Evolutionary conservation across 495 filamentous ascomycete genomes (phyloP), one percentile per base, ranked within the genome.

Genomic region (Lentithecium fluviatile): DNA sequence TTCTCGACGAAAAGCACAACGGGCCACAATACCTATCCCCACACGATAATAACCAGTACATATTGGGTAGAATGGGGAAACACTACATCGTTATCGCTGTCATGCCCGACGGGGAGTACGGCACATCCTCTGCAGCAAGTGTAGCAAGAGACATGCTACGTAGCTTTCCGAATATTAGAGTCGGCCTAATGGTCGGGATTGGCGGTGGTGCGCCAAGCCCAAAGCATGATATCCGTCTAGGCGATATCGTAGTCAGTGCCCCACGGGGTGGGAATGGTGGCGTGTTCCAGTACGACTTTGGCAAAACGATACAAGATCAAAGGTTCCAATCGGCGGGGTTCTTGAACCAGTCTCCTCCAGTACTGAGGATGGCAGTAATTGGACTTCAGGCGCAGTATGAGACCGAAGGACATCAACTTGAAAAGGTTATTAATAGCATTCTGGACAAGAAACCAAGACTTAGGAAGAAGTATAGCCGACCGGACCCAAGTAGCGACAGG

Each of bases 21-120:
- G 38, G 13, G 12, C 68, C 58, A 15, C 65, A 73, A 50, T 29
- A 55, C 42, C 43, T 68, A 19, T 45, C 69, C 20, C 58, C 23
- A 1, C 46, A 75, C 45, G 66, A 73, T 45, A 72, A 73, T 45
- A 74, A 71, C 50, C 53, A 59, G 42, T 78, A 78, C 62, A 32
- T 10, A 32, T 10, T 76, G 0, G 74, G 74, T 17, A 57, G 47
- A 45, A 66, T 77, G 52, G 66, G 67, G n/a, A 63, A 60, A 7
- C 74, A 77, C 52, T 73, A 74, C 45, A 64, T 74, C 68, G 71
- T 72, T 7, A 69, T 75, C 47, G 65, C 71, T 21, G 60, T 65
- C 52, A 46, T 75, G 13, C 73, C 73, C 2, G 52, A 62, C 40
- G 70, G 71, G 13, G 29, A 42, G 48, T 32, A 32, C 29, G 52